Conservation (phyloP, 1,284 basidiomycete species). For the Cystodermella granulosa region DNA sequence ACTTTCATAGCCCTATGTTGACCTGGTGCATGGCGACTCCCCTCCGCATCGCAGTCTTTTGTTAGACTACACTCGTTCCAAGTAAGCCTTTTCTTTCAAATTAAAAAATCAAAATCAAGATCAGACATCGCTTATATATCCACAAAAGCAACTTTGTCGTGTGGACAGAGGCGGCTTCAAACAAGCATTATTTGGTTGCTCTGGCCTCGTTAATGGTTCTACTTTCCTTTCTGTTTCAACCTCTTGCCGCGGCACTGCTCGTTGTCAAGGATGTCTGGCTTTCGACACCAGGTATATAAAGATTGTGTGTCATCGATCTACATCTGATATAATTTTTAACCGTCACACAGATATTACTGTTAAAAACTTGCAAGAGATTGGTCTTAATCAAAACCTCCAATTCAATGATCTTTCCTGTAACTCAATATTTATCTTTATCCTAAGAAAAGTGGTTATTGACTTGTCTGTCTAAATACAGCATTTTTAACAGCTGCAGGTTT, state of each 20-base stretch:
- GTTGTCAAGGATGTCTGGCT: slow-evolving; percentile 44
- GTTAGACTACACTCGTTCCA: slow-evolving; percentile 51
- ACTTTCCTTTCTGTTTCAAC: slow-evolving; percentile 45
- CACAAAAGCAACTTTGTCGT: slow-evolving; percentile 46
- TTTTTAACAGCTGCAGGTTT: slow-evolving; percentile 53
- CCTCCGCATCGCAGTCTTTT: slow-evolving; percentile 47
- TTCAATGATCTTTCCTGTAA: slow-evolving; percentile 47
- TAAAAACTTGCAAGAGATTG: slow-evolving; percentile 36
- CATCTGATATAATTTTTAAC: no score
- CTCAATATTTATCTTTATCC: slow-evolving; percentile 13
- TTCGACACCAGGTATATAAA: slow-evolving; percentile 36
- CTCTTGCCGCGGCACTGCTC: slow-evolving; percentile 48
- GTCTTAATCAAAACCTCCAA: slow-evolving; percentile 42
- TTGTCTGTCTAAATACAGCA: slow-evolving; percentile 25
- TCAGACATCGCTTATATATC: slow-evolving; percentile 3
- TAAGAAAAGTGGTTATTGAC: background rate
- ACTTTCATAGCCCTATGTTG: slow-evolving; percentile 47
- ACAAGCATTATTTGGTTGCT: slow-evolving; percentile 48
- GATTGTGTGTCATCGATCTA: no score
- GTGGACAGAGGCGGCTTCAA: slow-evolving; percentile 42
- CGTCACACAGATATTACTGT: slow-evolving; percentile 33
- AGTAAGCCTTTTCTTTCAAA: slow-evolving; percentile 28
- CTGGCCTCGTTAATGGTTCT: slow-evolving; percentile 47
- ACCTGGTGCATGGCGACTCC: slow-evolving; percentile 50
- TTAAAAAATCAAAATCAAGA: background rate